Conservation (phyloP, 768 basidiomycete species). For the Cyclocybe aegerita region DNA sequence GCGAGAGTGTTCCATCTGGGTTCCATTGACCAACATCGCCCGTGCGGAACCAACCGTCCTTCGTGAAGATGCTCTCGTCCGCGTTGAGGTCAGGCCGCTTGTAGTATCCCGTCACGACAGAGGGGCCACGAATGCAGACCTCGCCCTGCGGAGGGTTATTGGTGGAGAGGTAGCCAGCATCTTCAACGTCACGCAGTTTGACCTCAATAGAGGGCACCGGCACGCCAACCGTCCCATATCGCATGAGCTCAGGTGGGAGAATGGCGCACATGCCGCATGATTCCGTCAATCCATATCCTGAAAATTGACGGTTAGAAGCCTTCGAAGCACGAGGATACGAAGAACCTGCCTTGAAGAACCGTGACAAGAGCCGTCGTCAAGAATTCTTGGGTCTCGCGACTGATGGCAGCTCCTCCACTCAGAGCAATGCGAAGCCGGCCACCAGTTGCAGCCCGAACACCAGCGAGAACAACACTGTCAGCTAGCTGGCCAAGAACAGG, state of each 20-base stretch:
- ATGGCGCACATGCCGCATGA: constrained; percentile 89
- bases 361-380: constrained; percentile 76
- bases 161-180: constrained; percentile 80
- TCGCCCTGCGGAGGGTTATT: constrained; percentile 81
- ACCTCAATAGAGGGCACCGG: constrained; percentile 87
- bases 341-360: constrained; percentile 75
- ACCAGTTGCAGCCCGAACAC: constrained; percentile 82
- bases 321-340: not conserved
- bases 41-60: constrained; percentile 92
- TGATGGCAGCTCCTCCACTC: constrained; percentile 86
- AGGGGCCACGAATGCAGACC: constrained; percentile 83
- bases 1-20: constrained; percentile 78
- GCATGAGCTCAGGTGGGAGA: constrained; percentile 80
- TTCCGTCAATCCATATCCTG: constrained; percentile 97
- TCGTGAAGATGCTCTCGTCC: constrained; percentile 80
- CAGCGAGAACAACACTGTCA: constrained; percentile 73
- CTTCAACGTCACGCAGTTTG: constrained; percentile 80
- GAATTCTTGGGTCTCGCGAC: constrained; percentile 89
- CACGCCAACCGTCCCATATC: constrained; percentile 77
- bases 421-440: constrained; percentile 80
- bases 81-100: constrained; percentile 88
- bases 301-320: constrained; percentile 8
- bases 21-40: constrained; percentile 98
- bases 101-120: constrained; percentile 87
- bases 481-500: constrained; percentile 67